Evolutionary conservation across 2,329 filamentous ascomycete species (phyloP).

Genomic region (Aspergillus awamori): DNA sequence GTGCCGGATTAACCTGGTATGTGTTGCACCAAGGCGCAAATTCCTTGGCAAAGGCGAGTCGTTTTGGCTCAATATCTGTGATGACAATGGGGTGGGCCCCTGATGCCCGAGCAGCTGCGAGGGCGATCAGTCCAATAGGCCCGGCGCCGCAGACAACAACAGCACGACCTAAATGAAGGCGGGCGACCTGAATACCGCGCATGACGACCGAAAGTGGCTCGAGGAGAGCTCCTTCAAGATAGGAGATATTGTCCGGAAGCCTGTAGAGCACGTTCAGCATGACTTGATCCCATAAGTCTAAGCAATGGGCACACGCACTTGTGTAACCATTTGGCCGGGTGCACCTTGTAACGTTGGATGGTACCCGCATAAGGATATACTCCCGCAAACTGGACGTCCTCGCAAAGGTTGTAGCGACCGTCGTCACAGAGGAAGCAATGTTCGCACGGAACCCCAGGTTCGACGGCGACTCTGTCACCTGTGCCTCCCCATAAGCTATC

Average conservation of each 20-base stretch:
- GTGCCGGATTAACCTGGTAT: slow-evolving; percentile 55
- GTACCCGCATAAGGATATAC: slow-evolving; percentile 65
- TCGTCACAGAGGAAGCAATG: slow-evolving; percentile 61
- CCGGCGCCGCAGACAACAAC: slow-evolving; percentile 65
- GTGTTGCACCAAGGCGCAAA: slow-evolving; percentile 59
- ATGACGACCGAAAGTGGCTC: slow-evolving; percentile 67
- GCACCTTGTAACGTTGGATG: slow-evolving; percentile 63
- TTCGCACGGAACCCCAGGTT: slow-evolving; percentile 67
- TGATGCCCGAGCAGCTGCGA: slow-evolving; percentile 62
- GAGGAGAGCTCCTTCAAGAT: slow-evolving; percentile 63
- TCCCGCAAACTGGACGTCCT: slow-evolving; percentile 63
- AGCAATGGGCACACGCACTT: slow-evolving; percentile 22
- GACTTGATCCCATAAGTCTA: too few relatives aligned
- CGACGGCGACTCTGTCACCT: slow-evolving; percentile 68
- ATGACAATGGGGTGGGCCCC: slow-evolving; percentile 67
- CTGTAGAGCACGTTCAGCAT: slow-evolving; percentile 14
- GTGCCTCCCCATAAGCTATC: background rate
- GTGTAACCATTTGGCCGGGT: slow-evolving; percentile 64
- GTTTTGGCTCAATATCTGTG: slow-evolving; percentile 61
- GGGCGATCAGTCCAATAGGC: slow-evolving; percentile 63
- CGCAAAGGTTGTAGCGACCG: slow-evolving; percentile 67
- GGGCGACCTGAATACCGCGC: slow-evolving; percentile 59
- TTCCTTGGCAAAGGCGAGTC: slow-evolving; percentile 61
- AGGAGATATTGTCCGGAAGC: slow-evolving; percentile 60
- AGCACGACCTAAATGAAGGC: slow-evolving; percentile 58